phyloP scores from a whole-genome alignment of 2,329 filamentous ascomycete genomes.

The Calonectria leucothoes region DNA sequence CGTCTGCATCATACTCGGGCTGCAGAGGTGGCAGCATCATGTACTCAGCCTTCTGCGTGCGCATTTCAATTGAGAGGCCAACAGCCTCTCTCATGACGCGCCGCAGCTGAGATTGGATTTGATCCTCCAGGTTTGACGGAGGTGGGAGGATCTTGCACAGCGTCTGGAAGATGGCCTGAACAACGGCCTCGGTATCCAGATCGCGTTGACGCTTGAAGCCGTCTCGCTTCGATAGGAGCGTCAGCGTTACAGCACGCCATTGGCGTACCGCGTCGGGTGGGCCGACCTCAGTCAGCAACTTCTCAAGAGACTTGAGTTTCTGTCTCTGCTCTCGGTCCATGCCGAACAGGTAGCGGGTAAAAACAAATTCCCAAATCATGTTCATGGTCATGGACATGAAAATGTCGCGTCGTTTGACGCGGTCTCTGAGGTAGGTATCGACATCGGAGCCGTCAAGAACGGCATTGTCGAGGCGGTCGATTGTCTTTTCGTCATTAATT shows the following conservation, averaged over 20 bases:
- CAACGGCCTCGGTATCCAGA: conserved; percentile 94
- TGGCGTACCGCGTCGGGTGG: conserved; percentile 90
- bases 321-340: conserved; percentile 98
- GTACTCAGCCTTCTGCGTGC: conserved; percentile 95
- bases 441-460: conserved; percentile 95
- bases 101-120: conserved; percentile 86
- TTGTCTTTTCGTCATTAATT: conserved; percentile 91
- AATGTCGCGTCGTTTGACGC: conserved; percentile 88
- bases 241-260: conserved; percentile 96
- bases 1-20: conserved; percentile 93
- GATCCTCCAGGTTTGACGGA: conserved; percentile 80
- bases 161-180: conserved; percentile 84
- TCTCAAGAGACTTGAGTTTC: conserved; percentile 96
- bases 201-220: conserved; percentile 86
- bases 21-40: conserved; percentile 97
- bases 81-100: conserved; percentile 92
- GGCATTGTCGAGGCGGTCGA: conserved; percentile 93
- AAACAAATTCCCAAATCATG: conserved; percentile 99
- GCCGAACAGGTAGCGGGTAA: conserved; percentile 96
- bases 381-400: conserved; percentile 99
- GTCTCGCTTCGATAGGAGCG: conserved; percentile 83
- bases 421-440: conserved; percentile 86
- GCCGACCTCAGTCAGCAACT: conserved; percentile 88
- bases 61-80: conserved; percentile 94
- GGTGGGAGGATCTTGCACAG: conserved; percentile 88